Base-by-base conservation (phyloP, 768 basidiomycete genomes). In the Gymnopilus dilepis region DNA sequence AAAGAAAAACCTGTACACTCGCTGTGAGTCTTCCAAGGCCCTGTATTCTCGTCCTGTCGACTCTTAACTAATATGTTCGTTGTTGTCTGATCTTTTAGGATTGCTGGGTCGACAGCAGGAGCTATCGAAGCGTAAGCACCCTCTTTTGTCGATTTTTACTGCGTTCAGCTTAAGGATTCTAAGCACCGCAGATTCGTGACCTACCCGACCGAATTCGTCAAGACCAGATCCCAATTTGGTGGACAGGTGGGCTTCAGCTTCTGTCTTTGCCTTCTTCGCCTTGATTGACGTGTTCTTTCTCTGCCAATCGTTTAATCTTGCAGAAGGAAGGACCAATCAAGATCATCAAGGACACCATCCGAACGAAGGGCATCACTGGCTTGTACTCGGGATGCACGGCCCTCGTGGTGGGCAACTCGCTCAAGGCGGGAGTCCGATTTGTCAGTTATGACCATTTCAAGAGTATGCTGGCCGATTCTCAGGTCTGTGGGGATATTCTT, bases 371-470 rank as follows among this genome's bases (percentile, higher is more conserved):
- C 8, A 66, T 97, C 13, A 71, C 73, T 0, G 97, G 97, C 0
- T 82, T 99, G n/a, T 99, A 99, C 67, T 92, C 95, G 0, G 95
- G 96, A 70, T 94, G 92, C 69, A 85, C 84, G 19, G 97, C 97
- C 0, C 83, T 99, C 15, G 86, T 99, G 5, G 80, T 95, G 13
- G 97, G 97, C 12, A 99, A 99, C 73, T 84, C 96, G 0, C 72
- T 86, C 66, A 99, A 99, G 79, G 97, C 97, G 1, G 97, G 96
- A 3, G 96, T 99, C 37, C 84, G 97, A 42, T 99, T 99, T 74
- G 85, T 97, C 59, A 91, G 88, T 66, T 99, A 99, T 76, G 96
- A 98, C 72, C 83, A 90, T 71, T 96, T 95, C 80, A 99, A 99
- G 78, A 76, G 80, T 28, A 74, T 88, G 68, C 73, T 99, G 45